phyloP scores from a whole-genome alignment of 1,284 basidiomycete species.

The Chalciporus piperatoides region DNA sequence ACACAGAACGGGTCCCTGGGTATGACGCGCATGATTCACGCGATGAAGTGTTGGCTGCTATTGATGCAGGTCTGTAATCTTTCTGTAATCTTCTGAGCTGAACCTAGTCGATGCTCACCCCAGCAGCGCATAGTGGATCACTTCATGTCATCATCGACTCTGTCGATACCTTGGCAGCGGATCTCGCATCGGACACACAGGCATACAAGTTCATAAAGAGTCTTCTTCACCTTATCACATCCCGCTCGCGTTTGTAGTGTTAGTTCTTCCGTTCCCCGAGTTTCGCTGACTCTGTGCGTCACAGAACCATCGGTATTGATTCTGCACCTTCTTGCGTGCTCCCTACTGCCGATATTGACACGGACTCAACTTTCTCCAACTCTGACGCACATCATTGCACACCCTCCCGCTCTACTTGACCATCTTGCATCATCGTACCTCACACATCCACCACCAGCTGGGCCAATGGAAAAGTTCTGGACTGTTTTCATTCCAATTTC shows the following conservation, averaged over 20 bases:
- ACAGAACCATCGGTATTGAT: constrained; percentile 64
- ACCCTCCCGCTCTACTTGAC: constrained; percentile 59
- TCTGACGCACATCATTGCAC: constrained; percentile 61
- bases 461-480: constrained; percentile 70
- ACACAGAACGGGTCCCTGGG: constrained; percentile 50
- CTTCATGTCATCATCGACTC: constrained; percentile 65
- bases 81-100: too few relatives aligned
- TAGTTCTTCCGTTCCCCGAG: constrained; percentile 1
- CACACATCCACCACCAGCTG: constrained; percentile 60
- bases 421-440: constrained; percentile 67
- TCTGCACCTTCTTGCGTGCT: constrained; percentile 55
- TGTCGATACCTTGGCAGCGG: constrained; percentile 55
- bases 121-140: constrained; percentile 39
- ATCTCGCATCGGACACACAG: constrained; percentile 52
- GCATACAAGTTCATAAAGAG: constrained; percentile 50
- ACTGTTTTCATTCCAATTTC: constrained; percentile 64
- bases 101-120: constrained; percentile 9
- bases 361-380: constrained; percentile 64
- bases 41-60: constrained; percentile 40
- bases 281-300: constrained; percentile 6
- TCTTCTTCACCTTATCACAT: constrained; percentile 41
- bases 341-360: constrained; percentile 53
- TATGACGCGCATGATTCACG: constrained; percentile 42
- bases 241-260: constrained; percentile 44
- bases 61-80: constrained; percentile 43